Evolutionary conservation across 1,284 basidiomycete genomes (phyloP), one percentile per base, ranked within the genome.

Genomic region (Ustilago trichophora): DNA sequence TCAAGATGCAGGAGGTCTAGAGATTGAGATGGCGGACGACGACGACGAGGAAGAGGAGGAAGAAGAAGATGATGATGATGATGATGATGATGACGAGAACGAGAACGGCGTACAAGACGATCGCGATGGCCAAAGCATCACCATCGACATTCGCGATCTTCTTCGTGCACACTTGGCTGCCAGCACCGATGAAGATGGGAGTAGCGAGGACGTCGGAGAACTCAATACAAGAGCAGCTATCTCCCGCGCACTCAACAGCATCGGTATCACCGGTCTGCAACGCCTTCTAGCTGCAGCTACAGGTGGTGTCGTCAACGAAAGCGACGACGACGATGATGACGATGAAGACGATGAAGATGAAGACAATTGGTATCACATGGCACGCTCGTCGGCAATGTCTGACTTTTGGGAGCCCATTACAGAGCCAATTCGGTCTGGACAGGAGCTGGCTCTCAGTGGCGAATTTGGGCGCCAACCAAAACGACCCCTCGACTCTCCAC

Each of bases 361-460:
- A 32, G 44, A 53, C 31, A 41, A 73, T 27, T 65, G 58, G 60
- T 66, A 69, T 34, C 56, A 59, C 38, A 56, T 70, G 55, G 45
- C 53, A 11, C 45, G 65, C 15, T 53, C 52, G 4, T 43, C 59
- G 29, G 43, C 38, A 10, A 74, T 77, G 67, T 33, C 60, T 15
- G 72, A 73, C 33, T 74, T 74, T 36, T 78, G 77, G 77, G 71
- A 77, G 6, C 51, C 73, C 22, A 47, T 72, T 36, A 87, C 81
- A 3, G 86, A 89, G 59, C 91, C 93, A 1, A 86, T 91, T 78
- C 80, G 87, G 35, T 85, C 84, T 10, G 94, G 94, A 0, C 78
- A 88, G 8, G 85, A 87, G 41, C 84, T 98, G 8, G 84, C 92
- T 6, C 85, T 86, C 64, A 85, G 88, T 57, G 94, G 94, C 41